Base-by-base conservation (phyloP, 2,329 filamentous ascomycete genomes). In the Diaporthe ampelina region DNA sequence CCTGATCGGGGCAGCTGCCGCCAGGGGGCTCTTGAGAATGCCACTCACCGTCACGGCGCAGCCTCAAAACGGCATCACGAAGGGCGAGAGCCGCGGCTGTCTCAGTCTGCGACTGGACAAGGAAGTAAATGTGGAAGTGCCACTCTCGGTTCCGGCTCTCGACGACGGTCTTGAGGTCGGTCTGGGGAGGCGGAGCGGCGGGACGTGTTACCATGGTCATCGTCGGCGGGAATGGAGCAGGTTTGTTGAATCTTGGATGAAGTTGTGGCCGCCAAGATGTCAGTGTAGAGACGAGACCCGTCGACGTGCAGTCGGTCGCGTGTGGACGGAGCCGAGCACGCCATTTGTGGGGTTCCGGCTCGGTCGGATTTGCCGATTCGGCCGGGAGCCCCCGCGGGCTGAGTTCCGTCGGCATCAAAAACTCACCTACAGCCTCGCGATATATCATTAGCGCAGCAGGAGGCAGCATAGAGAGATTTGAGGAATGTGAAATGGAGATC, bases 61-160 rank as follows among this genome's bases (percentile, higher is more conserved):
- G 77, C 59, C 75, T 81, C 54, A 82, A 52, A 1, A 82, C 78
- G 10, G 81, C 80, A 74, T 82, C 80, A 13, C 81, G 81, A 26
- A 82, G 79, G 9, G 80, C 80, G 11, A 82, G 79, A 13, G 81
- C 81, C 2, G 80, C 80, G 1, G 81, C 79, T 1, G 78, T 82
- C 72, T 82, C 80, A 10, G 77, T 72, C 1, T 80, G 77, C 35
- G 81, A 82, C 68, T 82, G 81, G 1, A 81, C 74, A 32, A 82
- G 56, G 73, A 82, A 82, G 45, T 82, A 82, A 21, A 82, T 82
- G 58, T 82, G 81, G 71, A 82, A 82, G 70, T 82, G 81, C 81
- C 81, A 81, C 72, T 81, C 80, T 35, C 80, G 77, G 13, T 77
- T 80, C 21, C 80, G 79, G 24, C 63, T 72, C 56, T 80, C 78